Conservation (phyloP, 2,329 filamentous ascomycete species). For the Fusarium guadeloupense region DNA sequence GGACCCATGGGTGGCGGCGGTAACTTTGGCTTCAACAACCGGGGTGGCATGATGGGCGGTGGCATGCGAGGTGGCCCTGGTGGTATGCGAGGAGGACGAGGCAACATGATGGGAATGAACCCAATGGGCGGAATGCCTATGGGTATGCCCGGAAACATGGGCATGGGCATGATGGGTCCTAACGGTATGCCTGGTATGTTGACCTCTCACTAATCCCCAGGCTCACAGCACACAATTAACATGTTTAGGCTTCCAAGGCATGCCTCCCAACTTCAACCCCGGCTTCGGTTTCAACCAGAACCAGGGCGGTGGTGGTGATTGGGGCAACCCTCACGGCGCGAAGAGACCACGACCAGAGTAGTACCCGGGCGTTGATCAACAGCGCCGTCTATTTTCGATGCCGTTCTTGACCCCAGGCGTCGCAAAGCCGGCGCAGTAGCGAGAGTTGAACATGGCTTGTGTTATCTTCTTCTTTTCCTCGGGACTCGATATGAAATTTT, state of each 20-base stretch:
- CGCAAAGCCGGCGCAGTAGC: not conserved
- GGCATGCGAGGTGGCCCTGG: constrained; percentile 61
- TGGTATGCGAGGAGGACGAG: constrained; percentile 58
- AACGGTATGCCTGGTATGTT: constrained; percentile 51
- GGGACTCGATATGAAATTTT: constrained; percentile 2
- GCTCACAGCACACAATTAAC: constrained; percentile 33
- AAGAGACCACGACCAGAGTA: constrained; percentile 81
- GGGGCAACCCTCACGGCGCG: constrained; percentile 83
- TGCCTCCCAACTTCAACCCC: constrained; percentile 76
- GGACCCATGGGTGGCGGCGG: constrained; percentile 64
- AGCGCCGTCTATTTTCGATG: not conserved
- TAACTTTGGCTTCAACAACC: constrained; percentile 58
- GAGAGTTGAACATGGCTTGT: not conserved
- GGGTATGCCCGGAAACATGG: constrained; percentile 69
- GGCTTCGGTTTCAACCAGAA: constrained; percentile 70
- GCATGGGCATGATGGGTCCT: constrained; percentile 65
- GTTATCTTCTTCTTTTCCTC: not conserved
- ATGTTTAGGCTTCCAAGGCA: constrained; percentile 69
- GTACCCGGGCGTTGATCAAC: constrained; percentile 18
- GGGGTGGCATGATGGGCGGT: constrained; percentile 57
- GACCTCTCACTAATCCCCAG: not conserved
- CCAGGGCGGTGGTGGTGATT: constrained; percentile 60
- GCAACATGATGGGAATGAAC: constrained; percentile 62
- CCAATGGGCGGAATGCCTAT: constrained; percentile 59
- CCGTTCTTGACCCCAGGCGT: not conserved